Evolutionary conservation across 768 basidiomycete species (phyloP).

Genomic region (Tylopilus felleus): DNA sequence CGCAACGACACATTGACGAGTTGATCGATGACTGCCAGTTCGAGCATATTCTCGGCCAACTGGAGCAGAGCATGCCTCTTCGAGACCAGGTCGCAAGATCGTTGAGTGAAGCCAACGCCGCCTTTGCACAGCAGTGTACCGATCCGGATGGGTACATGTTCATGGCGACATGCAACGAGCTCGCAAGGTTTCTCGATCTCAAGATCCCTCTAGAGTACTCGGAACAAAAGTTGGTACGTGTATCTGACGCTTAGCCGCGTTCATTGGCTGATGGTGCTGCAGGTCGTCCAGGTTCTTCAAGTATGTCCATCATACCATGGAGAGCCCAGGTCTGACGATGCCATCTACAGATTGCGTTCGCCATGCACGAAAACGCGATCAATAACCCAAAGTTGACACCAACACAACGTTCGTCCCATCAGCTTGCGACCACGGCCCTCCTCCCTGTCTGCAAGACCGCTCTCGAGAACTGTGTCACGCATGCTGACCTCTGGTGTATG

Average conservation of each 20-base stretch:
- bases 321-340: neutral
- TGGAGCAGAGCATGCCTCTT: neutral
- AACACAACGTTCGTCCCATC: slow-evolving; percentile 3
- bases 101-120: slow-evolving; percentile 11
- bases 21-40: neutral
- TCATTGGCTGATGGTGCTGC: slow-evolving; percentile 1
- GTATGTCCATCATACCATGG: slow-evolving; percentile 2
- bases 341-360: slow-evolving; percentile 16
- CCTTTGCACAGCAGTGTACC: slow-evolving; percentile 14
- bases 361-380: slow-evolving; percentile 25
- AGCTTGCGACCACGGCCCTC: slow-evolving; percentile 8
- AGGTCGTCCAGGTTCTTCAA: slow-evolving; percentile 21
- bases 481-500: slow-evolving; percentile 12
- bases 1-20: neutral
- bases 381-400: slow-evolving; percentile 9
- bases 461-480: neutral
- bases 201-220: neutral
- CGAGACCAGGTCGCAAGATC: neutral
- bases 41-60: neutral
- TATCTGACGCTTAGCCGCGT: neutral
- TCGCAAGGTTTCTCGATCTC: slow-evolving; percentile 9
- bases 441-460: slow-evolving; percentile 2
- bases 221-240: slow-evolving; percentile 16
- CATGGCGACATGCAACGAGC: slow-evolving; percentile 6
- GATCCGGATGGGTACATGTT: slow-evolving; percentile 12